Conservation (phyloP, 768 basidiomycete genomes). For the Pleurotus djamor region DNA sequence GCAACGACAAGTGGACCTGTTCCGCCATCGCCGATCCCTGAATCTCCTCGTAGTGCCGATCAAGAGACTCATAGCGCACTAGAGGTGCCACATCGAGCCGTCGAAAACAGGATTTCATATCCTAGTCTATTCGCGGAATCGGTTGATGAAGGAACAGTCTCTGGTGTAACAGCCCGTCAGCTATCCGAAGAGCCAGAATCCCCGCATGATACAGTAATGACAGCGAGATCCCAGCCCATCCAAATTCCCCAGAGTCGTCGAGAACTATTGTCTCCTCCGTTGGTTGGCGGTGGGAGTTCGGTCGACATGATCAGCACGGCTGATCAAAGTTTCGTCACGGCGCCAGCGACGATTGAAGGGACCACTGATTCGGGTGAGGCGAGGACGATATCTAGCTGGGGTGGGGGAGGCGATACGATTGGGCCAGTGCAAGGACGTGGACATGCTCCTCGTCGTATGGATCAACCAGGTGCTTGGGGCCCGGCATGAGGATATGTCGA, state of each 20-base stretch:
- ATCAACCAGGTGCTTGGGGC: constrained; percentile 35
- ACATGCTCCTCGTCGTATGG: constrained; percentile 31
- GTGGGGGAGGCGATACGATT: constrained; percentile 16
- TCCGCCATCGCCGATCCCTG: constrained; percentile 12
- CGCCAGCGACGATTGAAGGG: constrained; percentile 56
- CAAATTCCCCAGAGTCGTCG: constrained; percentile 16
- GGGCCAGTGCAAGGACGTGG: neutral
- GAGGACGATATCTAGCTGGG: constrained; percentile 46
- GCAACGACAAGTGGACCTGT: constrained; percentile 12
- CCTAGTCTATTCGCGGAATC: neutral
- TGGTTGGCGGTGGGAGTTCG: constrained; percentile 18
- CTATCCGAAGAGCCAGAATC: constrained; percentile 7
- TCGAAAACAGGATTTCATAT: constrained; percentile 3
- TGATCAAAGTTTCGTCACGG: constrained; percentile 65
- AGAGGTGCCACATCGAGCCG: constrained; percentile 3
- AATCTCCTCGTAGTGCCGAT: constrained; percentile 2
- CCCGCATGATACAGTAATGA: constrained; percentile 2
- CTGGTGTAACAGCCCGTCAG: constrained; percentile 2
- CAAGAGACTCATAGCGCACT: neutral
- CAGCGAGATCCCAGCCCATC: constrained; percentile 17
- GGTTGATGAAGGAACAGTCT: constrained; percentile 14
- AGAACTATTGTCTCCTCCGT: constrained; percentile 2
- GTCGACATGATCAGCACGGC: constrained; percentile 64
- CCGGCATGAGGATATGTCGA: constrained; percentile 29
- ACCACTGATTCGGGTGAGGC: constrained; percentile 51